Conservation (phyloP, 108 stramenopile species). For the Pseudonitzschia multistriata region DNA sequence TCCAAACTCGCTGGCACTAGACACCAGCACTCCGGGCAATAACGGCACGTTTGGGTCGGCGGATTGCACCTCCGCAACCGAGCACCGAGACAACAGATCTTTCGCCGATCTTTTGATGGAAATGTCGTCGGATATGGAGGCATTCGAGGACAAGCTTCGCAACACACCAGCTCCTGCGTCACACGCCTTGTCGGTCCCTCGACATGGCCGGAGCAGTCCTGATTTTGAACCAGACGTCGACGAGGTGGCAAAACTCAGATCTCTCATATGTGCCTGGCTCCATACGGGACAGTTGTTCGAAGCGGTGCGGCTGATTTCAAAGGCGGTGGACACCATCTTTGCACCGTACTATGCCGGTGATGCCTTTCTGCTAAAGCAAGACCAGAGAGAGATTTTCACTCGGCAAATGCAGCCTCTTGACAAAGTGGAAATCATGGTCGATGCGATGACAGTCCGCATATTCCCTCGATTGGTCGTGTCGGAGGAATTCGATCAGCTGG, state of each 20-base stretch:
- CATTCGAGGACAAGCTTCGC: slow-evolving; percentile 52
- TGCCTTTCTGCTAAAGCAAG: slow-evolving; percentile 57
- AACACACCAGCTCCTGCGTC: background rate
- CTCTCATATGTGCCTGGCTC: slow-evolving; percentile 83
- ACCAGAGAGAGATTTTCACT: slow-evolving; percentile 46
- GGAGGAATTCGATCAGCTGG: slow-evolving; percentile 13
- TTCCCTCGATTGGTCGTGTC: slow-evolving; percentile 47
- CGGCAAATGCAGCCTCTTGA: slow-evolving; percentile 57
- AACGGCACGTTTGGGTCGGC: background rate
- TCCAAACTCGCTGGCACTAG: background rate
- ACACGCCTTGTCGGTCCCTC: background rate
- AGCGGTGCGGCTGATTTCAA: slow-evolving; percentile 51
- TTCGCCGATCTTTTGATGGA: slow-evolving; percentile 73
- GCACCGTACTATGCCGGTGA: slow-evolving; percentile 55
- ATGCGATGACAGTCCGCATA: slow-evolving; percentile 64
- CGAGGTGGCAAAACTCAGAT: slow-evolving; percentile 71
- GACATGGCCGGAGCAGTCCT: slow-evolving; percentile 6
- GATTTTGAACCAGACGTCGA: slow-evolving; percentile 43
- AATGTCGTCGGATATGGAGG: slow-evolving; percentile 72
- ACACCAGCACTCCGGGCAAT: background rate
- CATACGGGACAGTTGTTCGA: slow-evolving; percentile 76
- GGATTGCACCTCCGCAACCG: background rate
- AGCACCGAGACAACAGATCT: slow-evolving; percentile 16
- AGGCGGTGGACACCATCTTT: slow-evolving; percentile 51
- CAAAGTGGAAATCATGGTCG: slow-evolving; percentile 74